Evolutionary conservation across 371 early-diverging fungal genomes (phyloP).

Genomic region (Mucor mucedo): DNA sequence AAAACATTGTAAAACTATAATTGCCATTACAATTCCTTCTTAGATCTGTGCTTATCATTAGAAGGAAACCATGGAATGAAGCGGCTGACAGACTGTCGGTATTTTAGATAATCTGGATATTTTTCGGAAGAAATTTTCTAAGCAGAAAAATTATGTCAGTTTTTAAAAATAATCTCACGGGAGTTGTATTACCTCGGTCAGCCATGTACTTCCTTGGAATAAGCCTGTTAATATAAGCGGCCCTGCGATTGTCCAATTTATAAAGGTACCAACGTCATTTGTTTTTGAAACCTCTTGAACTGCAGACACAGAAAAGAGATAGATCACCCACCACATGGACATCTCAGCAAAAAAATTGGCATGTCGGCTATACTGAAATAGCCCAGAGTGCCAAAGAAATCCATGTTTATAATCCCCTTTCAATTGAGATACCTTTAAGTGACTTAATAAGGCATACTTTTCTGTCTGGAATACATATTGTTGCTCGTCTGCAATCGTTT

Average conservation of each 20-base stretch:
- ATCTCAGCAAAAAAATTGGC: slow-evolving; percentile 87
- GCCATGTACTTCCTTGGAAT: slow-evolving; percentile 73
- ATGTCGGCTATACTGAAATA: slow-evolving; percentile 80
- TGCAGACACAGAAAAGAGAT: slow-evolving; percentile 66
- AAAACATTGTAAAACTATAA: not conserved
- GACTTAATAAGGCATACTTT: slow-evolving; percentile 57
- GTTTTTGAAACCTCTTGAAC: slow-evolving; percentile 18
- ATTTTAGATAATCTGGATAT: slow-evolving; percentile 77
- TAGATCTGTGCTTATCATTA: not conserved
- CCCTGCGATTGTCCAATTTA: slow-evolving; percentile 69
- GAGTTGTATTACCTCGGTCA: slow-evolving; percentile 69
- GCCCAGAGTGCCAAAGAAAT: slow-evolving; percentile 71
- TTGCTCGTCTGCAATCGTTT: slow-evolving; percentile 84
- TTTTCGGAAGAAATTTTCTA: slow-evolving; percentile 64
- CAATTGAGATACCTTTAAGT: slow-evolving; percentile 31
- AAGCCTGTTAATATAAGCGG: slow-evolving; percentile 62
- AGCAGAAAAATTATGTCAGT: not conserved
- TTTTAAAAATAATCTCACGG: not conserved
- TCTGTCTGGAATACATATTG: slow-evolving; percentile 79
- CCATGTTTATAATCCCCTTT: slow-evolving; percentile 62
- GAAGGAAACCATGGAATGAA: slow-evolving; percentile 65
- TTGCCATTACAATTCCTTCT: slow-evolving; percentile 16
- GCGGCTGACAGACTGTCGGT: slow-evolving; percentile 64
- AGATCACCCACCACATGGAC: slow-evolving; percentile 68
- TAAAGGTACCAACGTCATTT: slow-evolving; percentile 23